Evolutionary conservation across 345 rosid species (phyloP).

Genomic region (Gossypium stocksii): DNA sequence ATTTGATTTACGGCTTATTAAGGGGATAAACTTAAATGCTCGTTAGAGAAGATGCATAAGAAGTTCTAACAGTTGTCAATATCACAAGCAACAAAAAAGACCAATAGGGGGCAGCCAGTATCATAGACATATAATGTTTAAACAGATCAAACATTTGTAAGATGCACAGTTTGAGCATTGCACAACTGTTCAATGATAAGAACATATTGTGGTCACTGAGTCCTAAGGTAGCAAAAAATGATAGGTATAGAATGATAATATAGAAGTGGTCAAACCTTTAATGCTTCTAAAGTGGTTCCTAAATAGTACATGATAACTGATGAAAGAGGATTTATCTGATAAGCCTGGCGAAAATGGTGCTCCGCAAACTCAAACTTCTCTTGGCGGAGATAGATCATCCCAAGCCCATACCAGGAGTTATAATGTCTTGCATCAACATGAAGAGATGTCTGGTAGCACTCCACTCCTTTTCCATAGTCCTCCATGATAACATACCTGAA

Average conservation of each 20-base stretch:
- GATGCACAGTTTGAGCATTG: not conserved
- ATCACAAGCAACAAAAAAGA: not conserved
- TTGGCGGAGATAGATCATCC: constrained; percentile 74
- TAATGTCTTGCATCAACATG: constrained; percentile 76
- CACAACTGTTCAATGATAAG: not conserved
- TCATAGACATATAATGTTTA: not conserved
- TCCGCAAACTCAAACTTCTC: constrained; percentile 82
- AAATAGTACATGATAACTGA: constrained; percentile 87
- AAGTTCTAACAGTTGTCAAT: not conserved
- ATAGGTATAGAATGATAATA: not conserved
- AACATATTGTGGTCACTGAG: not conserved
- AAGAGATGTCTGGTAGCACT: constrained; percentile 74
- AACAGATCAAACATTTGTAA: not conserved
- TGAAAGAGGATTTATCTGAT: constrained; percentile 65
- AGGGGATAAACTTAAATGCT: not conserved
- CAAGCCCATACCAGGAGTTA: constrained; percentile 93
- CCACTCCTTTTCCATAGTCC: constrained; percentile 73
- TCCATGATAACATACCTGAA: constrained; percentile 70
- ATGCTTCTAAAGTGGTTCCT: constrained; percentile 77
- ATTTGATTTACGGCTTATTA: not conserved
- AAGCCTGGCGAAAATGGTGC: constrained; percentile 83
- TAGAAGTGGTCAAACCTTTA: constrained; percentile 44
- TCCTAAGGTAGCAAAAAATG: not conserved
- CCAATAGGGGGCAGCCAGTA: not conserved
- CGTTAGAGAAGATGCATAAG: not conserved